These are phyloP conservation scores for Bryopsis sp. DNA, from an alignment of 139 green algal species.

Conservation along the genomic window DNA sequence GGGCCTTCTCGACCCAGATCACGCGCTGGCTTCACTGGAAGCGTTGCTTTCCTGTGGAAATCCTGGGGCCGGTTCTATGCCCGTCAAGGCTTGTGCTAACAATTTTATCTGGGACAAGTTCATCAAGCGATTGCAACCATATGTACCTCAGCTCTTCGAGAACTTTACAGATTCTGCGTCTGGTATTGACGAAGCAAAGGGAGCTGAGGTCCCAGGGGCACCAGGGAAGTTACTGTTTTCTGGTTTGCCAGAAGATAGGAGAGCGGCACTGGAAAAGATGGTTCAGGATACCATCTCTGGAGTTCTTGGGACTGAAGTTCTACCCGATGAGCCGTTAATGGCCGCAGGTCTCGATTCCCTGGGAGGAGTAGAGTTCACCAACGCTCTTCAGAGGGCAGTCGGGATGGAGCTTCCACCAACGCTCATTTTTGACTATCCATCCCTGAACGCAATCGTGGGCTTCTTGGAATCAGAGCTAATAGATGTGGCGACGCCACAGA, in stretches of 20 bases:
- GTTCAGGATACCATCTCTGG: conserved; percentile 1
- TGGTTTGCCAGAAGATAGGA: neutral
- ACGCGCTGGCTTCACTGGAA: conserved; percentile 37
- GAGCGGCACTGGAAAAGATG: neutral
- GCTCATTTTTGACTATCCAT: conserved; percentile 83
- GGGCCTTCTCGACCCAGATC: conserved; percentile 30
- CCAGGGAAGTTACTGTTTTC: neutral
- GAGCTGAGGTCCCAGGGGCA: neutral
- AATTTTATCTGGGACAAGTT: conserved; percentile 38
- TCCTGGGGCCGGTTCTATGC: neutral
- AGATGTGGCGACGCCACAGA: neutral
- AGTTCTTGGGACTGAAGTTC: neutral
- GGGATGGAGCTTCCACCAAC: conserved; percentile 58
- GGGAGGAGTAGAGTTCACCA: conserved; percentile 60
- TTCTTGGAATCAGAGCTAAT: conserved; percentile 19
- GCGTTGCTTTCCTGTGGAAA: conserved; percentile 16
- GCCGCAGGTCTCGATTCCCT: conserved; percentile 69
- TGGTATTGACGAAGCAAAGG: neutral
- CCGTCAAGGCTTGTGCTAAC: conserved; percentile 25
- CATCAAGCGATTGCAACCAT: conserved; percentile 24
- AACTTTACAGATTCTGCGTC: conserved; percentile 11
- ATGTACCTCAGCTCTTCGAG: conserved; percentile 21
- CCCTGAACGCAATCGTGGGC: conserved; percentile 26
- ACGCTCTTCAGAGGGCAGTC: conserved; percentile 47
- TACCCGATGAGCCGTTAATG: conserved; percentile 52